Base-by-base conservation (phyloP, 805 yeast genomes). In the Starmerella apicola region DNA sequence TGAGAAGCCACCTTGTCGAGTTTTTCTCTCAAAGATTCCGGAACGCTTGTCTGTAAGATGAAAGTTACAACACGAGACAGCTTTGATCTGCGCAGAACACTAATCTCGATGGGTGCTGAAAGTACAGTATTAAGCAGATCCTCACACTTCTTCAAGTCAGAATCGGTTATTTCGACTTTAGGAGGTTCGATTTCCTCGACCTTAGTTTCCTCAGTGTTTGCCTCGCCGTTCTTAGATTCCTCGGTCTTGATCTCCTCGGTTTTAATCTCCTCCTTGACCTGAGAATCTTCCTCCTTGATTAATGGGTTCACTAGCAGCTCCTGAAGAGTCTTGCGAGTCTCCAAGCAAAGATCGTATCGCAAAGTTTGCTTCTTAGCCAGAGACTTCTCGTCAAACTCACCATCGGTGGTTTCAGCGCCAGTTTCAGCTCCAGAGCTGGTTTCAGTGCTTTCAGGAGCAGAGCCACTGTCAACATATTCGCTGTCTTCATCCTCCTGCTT, bases 1-100 rank as follows among this genome's bases (percentile, higher is more conserved):
- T 19, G 13, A 16, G 32, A 43, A 8, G 37, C 35, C 10, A 44
- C 38, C 21, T 29, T 30, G 18, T 29, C 31, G 23, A 42, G 28
- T 12, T 36, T 37, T 2, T 13, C 31, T 5, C n/a, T 28, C 22
- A 52, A 30, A 6, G 29, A 24, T 6, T 8, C 16, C 4, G 43
- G 45, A 4, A 46, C 26, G 2, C 23, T 32, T 1, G 37, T 23
- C 27, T 23, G 23, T 2, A 46, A 20, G 3, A 41, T 41, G 8
- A 39, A 28, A 19, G 37, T 16, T 7, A 51, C 33, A 4, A 46
- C 56, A 2, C 46, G 39, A 25, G 33, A 34, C 15, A 52, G 43
- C 39, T 50, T 51, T 19, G 49, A 35, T 19, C 41, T 37, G 4
- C 56, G 46, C n/a, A 46, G 46, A 21, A 51, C 41, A 5, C 51